Percentiles rank a stretch among this genome's conserved stretches.
Conservation (phyloP, 257 asterid genomes). For the Gentiana dahurica region DNA sequence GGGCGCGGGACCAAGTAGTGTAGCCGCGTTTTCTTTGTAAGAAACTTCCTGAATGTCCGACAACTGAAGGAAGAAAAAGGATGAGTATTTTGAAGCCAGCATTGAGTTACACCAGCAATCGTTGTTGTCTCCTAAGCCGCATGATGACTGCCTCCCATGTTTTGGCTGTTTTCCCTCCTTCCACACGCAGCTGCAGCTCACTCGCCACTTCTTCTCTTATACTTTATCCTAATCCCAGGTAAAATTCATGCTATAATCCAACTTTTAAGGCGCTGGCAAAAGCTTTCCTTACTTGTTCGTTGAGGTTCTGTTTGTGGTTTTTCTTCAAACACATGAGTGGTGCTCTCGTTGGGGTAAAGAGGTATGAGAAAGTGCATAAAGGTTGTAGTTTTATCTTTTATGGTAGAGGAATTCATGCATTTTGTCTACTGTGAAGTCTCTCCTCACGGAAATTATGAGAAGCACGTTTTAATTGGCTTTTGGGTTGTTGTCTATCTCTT, state of each 20-base stretch:
- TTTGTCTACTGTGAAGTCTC: too few species aligned
- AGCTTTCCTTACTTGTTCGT: background rate
- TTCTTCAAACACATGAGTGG: background rate
- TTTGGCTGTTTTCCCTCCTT: conserved; percentile 14
- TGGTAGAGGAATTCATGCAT: background rate
- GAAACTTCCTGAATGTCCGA: background rate
- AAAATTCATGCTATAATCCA: background rate
- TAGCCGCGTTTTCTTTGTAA: background rate
- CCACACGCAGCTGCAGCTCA: conserved; percentile 7
- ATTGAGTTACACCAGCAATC: conserved; percentile 1
- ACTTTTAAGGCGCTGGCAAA: background rate
- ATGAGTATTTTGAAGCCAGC: conserved; percentile 14
- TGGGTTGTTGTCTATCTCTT: too few species aligned
- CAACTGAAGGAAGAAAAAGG: background rate
- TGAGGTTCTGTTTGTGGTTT: background rate
- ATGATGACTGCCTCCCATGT: conserved; percentile 14
- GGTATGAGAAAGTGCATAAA: background rate
- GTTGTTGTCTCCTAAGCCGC: background rate
- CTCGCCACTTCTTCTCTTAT: conserved; percentile 4
- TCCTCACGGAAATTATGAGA: too few species aligned
- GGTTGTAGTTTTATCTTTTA: background rate
- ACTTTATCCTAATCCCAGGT: conserved; percentile 12
- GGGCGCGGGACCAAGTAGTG: background rate
- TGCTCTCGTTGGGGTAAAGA: background rate
- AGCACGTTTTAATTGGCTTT: too few species aligned